Evolutionary conservation across 352 stramenopile species (phyloP).

Genomic region (Sclerospora graminicola): DNA sequence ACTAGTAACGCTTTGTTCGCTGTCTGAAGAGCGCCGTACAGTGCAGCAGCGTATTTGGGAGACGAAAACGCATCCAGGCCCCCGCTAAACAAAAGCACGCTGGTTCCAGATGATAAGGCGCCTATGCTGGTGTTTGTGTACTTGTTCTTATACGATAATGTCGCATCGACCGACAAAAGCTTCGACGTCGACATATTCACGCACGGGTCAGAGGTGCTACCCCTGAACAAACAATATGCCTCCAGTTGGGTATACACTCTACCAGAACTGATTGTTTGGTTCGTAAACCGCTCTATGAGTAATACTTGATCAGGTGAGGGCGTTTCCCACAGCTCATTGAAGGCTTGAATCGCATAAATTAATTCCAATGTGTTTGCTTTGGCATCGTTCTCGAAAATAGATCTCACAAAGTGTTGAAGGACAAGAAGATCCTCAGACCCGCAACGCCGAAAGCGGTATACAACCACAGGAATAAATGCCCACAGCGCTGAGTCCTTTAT

Average conservation of each 20-base stretch:
- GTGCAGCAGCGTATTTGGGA: constrained; percentile 27
- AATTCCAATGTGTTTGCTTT: constrained; percentile 20
- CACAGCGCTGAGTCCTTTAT: constrained; percentile 35
- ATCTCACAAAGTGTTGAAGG: constrained; percentile 25
- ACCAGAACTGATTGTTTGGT: constrained; percentile 35
- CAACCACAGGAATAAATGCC: constrained; percentile 51
- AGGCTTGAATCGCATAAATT: constrained; percentile 50
- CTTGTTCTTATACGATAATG: constrained; percentile 31
- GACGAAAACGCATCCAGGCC: constrained; percentile 34
- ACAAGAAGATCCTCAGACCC: constrained; percentile 29
- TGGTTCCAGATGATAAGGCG: constrained; percentile 10
- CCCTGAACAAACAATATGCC: constrained; percentile 54
- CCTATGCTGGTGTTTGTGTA: constrained; percentile 7
- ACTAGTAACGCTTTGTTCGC: constrained; percentile 38
- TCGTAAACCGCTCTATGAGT: constrained; percentile 36
- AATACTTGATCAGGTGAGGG: constrained; percentile 32
- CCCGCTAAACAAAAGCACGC: constrained; percentile 44
- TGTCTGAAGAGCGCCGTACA: constrained; percentile 28
- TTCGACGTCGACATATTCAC: constrained; percentile 3
- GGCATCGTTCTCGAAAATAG: constrained; percentile 8
- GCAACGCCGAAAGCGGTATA: constrained; percentile 51
- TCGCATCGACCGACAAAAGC: neutral
- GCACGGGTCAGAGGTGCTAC: constrained; percentile 28
- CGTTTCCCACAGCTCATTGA: constrained; percentile 67
- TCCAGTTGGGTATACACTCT: constrained; percentile 31